Evolutionary conservation across 768 basidiomycete species (phyloP).

Genomic region (Boletus reticuloceps): DNA sequence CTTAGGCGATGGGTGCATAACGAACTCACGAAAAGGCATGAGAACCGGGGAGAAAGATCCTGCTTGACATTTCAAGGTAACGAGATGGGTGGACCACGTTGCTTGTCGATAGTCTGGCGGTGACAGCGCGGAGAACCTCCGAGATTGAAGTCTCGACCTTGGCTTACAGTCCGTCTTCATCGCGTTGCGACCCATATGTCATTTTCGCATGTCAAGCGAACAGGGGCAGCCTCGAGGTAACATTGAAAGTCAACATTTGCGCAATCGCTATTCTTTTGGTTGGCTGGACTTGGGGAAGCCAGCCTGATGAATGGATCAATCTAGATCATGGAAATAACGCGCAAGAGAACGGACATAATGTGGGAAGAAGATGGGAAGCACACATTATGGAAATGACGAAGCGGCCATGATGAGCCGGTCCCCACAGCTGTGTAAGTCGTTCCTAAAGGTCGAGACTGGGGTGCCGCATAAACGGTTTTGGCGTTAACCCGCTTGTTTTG

Average conservation of each 20-base stretch:
- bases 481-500: neutral
- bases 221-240: neutral
- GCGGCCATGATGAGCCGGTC: neutral
- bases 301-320: neutral
- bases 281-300: neutral
- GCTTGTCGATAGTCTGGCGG: neutral
- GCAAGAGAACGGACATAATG: neutral
- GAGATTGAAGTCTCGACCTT: neutral
- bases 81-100: neutral
- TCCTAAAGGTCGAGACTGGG: neutral
- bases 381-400: neutral
- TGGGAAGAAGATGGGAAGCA: neutral
- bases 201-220: neutral
- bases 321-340: neutral
- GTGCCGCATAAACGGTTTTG: neutral
- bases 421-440: no score
- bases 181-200: neutral
- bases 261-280: neutral
- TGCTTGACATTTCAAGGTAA: neutral
- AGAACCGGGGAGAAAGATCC: neutral
- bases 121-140: neutral
- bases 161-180: neutral
- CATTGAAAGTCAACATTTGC: neutral
- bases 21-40: conserved; percentile 13
- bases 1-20: neutral